Evolutionary conservation across 2,329 filamentous ascomycete genomes (phyloP).

Genomic region (Sarocladiaceae sp.): DNA sequence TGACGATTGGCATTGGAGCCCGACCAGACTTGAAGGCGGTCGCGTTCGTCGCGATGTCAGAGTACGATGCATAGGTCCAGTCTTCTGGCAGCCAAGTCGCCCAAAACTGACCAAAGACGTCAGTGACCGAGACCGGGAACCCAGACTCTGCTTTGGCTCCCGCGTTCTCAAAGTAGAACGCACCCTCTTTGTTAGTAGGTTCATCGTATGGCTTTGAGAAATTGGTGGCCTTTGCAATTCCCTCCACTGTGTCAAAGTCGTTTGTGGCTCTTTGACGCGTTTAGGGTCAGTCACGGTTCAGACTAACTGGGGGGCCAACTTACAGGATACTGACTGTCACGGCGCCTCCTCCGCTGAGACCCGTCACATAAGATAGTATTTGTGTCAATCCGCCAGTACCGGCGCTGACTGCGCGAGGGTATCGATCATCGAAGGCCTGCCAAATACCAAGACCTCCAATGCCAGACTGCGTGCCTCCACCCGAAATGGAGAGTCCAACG

Average conservation of each 20-base stretch:
- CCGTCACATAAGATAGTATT: slow-evolving; percentile 21
- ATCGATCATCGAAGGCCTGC: slow-evolving; percentile 23
- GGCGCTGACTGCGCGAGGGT: slow-evolving; percentile 14
- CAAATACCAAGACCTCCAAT: slow-evolving; percentile 23
- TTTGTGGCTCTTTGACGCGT: slow-evolving; percentile 19
- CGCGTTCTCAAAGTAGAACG: slow-evolving; percentile 18
- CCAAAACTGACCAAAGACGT: slow-evolving; percentile 25
- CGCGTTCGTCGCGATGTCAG: slow-evolving; percentile 16
- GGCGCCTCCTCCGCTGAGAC: slow-evolving; percentile 22
- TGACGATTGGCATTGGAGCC: slow-evolving; percentile 24
- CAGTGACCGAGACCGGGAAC: slow-evolving; percentile 21
- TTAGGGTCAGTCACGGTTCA: not conserved
- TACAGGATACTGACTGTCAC: slow-evolving; percentile 21
- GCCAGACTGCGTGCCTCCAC: slow-evolving; percentile 24
- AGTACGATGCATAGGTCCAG: slow-evolving; percentile 18
- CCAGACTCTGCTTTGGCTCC: slow-evolving; percentile 19
- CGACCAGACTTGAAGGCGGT: slow-evolving; percentile 16
- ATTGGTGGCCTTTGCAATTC: slow-evolving; percentile 17
- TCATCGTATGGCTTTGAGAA: slow-evolving; percentile 19
- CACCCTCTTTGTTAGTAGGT: slow-evolving; percentile 12
- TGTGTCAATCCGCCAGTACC: slow-evolving; percentile 21
- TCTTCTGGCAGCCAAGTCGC: slow-evolving; percentile 17
- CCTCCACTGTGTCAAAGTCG: slow-evolving; percentile 18
- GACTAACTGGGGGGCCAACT: not conserved
- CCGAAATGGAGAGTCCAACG: slow-evolving; percentile 21